These are phyloP conservation scores for Penicillium brasilianum DNA, from an alignment of 2,329 filamentous ascomycete genomes.

Conservation along the genomic window DNA sequence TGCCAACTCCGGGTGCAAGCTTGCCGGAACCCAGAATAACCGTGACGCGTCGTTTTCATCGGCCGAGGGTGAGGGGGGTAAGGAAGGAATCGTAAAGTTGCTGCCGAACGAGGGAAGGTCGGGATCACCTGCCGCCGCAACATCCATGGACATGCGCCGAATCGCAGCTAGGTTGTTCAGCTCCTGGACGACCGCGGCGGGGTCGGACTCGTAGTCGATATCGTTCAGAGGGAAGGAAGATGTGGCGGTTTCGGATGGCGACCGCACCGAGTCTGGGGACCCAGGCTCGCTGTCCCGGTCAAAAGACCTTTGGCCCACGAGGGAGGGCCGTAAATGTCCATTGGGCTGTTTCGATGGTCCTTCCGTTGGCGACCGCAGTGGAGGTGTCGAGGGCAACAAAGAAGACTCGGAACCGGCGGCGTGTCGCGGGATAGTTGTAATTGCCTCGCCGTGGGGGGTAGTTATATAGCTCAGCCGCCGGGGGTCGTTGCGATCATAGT, in stretches of 20 bases:
- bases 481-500: conserved; percentile 64
- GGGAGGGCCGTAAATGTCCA: conserved; percentile 38
- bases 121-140: conserved; percentile 67
- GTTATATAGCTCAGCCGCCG: conserved; percentile 78
- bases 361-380: conserved; percentile 35
- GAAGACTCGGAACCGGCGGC: conserved; percentile 35
- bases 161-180: conserved; percentile 90
- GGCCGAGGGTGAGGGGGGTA: conserved; percentile 50
- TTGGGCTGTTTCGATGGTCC: conserved; percentile 36
- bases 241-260: conserved; percentile 61
- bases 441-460: conserved; percentile 52
- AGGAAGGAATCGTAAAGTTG: conserved; percentile 47
- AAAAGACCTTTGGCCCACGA: conserved; percentile 36
- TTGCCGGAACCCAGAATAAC: conserved; percentile 93
- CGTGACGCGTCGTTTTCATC: conserved; percentile 88
- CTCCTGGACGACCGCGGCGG: conserved; percentile 88
- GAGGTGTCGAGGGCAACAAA: conserved; percentile 35
- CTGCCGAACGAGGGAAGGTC: conserved; percentile 52
- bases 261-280: conserved; percentile 59
- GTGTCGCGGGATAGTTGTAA: conserved; percentile 45
- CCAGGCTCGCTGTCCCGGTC: conserved; percentile 57
- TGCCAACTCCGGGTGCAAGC: conserved; percentile 90
- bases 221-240: conserved; percentile 76
- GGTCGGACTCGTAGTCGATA: conserved; percentile 86
- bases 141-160: conserved; percentile 92